Base-by-base conservation (phyloP, 345 rosid species). In the Aegle marmelos region DNA sequence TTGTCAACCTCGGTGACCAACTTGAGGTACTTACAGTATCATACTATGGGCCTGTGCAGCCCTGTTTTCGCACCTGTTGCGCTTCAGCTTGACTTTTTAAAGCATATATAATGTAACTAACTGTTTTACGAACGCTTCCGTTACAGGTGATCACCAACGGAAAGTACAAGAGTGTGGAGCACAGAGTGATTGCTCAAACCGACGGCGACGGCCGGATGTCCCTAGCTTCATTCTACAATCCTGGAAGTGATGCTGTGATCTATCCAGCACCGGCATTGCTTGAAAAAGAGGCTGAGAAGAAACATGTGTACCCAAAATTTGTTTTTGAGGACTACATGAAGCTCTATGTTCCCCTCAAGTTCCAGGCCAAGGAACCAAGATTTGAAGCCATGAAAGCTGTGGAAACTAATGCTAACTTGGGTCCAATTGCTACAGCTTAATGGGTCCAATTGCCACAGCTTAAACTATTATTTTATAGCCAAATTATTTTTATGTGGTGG, bases 301-400 rank as follows among this genome's bases (percentile, higher is more conserved):
- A 85, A 33, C 78, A 70, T 41, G 72, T 78, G 6, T 92, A 95
- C 84, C 98, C 98, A 0, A 93, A 87, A 81, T 95, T 93, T 16
- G 93, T 93, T 64, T 95, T 93, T 31, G 91, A 93, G 19, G 98
- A 95, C 79, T 95, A 93, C 87, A 95, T 95, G 99, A 90, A 90
- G 76, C 87, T 92, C 10, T 95, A 95, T 61, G 83, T 92, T 9
- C 86, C 81, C 1, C 82, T 93, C 50, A 95, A 95, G 79, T 95
- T 95, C 85, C 87, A 95, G 78, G 87, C 99, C 63, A 95, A 95
- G 82, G 97, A 92, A 83, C 97, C 99, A 5, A 91, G 99, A 74
- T 95, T 95, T 88, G 91, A 95, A 83, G 96, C 95, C 70, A 93
- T 95, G 92, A 95, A 92, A 73, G 87, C 91, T 68, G 77, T 83